Conservation (phyloP, 202 grass and related monocot genomes). For the Sporobolus alterniflorus region DNA sequence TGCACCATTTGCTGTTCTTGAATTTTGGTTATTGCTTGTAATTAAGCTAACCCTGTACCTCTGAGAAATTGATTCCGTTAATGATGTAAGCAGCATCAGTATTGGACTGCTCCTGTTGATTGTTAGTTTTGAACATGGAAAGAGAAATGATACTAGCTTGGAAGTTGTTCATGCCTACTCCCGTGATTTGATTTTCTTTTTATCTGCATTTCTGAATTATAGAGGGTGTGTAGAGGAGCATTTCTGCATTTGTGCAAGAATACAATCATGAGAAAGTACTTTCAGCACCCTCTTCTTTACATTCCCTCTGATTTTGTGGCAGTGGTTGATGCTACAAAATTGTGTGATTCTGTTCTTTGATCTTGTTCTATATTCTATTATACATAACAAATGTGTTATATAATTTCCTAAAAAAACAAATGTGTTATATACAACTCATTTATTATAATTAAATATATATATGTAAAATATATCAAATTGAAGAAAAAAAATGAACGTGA, state of each 20-base stretch:
- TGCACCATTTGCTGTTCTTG: slow-evolving; percentile 21
- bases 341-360: not conserved
- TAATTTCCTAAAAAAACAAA: no score
- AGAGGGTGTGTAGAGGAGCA: not conserved
- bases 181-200: not conserved
- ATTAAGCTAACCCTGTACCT: slow-evolving; percentile 38
- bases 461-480: slow-evolving; percentile 28
- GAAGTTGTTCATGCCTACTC: slow-evolving; percentile 25
- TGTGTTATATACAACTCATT: slow-evolving; percentile 31
- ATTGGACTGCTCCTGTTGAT: slow-evolving; percentile 12
- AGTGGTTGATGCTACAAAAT: not conserved
- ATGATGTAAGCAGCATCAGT: slow-evolving; percentile 28
- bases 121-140: slow-evolving; percentile 24
- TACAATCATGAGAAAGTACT: slow-evolving; percentile 6
- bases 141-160: slow-evolving; percentile 21
- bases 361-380: not conserved
- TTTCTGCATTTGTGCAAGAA: slow-evolving; percentile 9
- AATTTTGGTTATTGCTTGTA: slow-evolving; percentile 25
- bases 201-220: not conserved
- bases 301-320: not conserved
- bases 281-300: not conserved
- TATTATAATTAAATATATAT: no score
- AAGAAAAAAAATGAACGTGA: slow-evolving; percentile 24
- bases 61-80: slow-evolving; percentile 16
- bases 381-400: slow-evolving; percentile 32